These are phyloP conservation scores for Carnegiea gigantea DNA, from an alignment of 179 eudicot genomes.

Conservation along the genomic window DNA sequence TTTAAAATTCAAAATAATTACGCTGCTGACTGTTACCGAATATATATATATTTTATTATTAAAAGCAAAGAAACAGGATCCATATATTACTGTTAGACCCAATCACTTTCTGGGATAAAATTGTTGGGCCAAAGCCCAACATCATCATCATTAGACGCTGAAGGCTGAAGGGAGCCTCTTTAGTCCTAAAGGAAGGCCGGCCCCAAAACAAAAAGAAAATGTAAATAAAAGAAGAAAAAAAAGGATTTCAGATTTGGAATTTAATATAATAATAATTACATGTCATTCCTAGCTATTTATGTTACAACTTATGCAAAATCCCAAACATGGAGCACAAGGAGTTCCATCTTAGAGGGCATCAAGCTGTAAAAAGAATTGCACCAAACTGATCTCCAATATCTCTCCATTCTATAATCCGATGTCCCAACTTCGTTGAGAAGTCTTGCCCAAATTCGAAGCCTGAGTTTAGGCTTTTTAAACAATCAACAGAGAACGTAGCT, in stretches of 20 bases:
- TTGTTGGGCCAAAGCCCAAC: not conserved
- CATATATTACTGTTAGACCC: too few species aligned
- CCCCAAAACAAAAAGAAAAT: not conserved
- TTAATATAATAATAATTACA: not conserved
- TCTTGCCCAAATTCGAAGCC: not conserved
- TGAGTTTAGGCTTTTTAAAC: slow-evolving; percentile 21
- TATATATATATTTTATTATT: too few species aligned
- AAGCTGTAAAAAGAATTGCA: not conserved
- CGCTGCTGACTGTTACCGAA: too few species aligned
- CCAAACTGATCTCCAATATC: not conserved
- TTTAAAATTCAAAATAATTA: not conserved
- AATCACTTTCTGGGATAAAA: not conserved
- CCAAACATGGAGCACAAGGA: not conserved
- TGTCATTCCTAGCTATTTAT: not conserved
- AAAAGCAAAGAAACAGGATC: too few species aligned
- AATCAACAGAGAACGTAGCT: slow-evolving; percentile 6
- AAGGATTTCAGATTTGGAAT: not conserved
- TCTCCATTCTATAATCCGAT: not conserved
- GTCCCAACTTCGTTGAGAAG: not conserved
- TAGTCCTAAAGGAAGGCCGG: too few species aligned
- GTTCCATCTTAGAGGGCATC: not conserved
- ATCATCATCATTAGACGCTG: too few species aligned
- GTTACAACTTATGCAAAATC: not conserved
- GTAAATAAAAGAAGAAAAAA: not conserved
- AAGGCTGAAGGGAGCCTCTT: too few species aligned